A percentile compares a stretch with the other conserved stretches of the same genome.
Conservation (phyloP, 2,329 filamentous ascomycete genomes). For the Thelonectria olida region DNA sequence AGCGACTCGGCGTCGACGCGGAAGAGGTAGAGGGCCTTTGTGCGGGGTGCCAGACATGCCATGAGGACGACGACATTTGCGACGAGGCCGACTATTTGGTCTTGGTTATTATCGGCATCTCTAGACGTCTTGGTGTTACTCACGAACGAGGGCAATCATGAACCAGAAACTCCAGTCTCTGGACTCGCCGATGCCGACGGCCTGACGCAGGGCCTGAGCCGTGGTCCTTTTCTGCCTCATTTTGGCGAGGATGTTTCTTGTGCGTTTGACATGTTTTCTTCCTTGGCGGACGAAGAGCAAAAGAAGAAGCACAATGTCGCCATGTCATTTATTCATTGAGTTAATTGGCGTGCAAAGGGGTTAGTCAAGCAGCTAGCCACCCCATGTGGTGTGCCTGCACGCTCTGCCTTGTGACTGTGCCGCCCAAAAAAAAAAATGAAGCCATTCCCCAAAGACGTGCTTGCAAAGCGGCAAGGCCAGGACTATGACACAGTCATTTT, state of each 20-base stretch:
- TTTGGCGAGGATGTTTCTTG: not conserved
- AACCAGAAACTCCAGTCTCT: conserved; percentile 24
- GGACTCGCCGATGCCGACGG: conserved; percentile 23
- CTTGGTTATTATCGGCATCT: not conserved
- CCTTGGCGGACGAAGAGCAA: not conserved
- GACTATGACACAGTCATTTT: not conserved
- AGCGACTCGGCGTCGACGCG: conserved; percentile 22
- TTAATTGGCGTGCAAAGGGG: too few species aligned
- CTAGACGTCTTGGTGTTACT: not conserved
- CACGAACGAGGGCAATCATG: conserved; percentile 24
- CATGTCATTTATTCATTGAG: too few species aligned
- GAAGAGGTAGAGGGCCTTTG: conserved; percentile 26
- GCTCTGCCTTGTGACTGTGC: too few species aligned
- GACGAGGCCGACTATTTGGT: conserved; percentile 18
- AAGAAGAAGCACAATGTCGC: too few species aligned
- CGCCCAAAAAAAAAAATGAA: too few species aligned
- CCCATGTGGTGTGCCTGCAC: too few species aligned
- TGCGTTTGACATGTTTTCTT: not conserved
- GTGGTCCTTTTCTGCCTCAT: conserved; percentile 6
- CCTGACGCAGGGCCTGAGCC: conserved; percentile 14
- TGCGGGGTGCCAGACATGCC: conserved; percentile 18
- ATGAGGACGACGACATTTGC: conserved; percentile 24
- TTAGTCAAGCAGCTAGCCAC: too few species aligned
- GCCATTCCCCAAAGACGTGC: not conserved
- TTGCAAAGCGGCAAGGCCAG: too few species aligned